Conservation (phyloP, 1,284 basidiomycete species). For the Erythrobasidium hasegawianum region DNA sequence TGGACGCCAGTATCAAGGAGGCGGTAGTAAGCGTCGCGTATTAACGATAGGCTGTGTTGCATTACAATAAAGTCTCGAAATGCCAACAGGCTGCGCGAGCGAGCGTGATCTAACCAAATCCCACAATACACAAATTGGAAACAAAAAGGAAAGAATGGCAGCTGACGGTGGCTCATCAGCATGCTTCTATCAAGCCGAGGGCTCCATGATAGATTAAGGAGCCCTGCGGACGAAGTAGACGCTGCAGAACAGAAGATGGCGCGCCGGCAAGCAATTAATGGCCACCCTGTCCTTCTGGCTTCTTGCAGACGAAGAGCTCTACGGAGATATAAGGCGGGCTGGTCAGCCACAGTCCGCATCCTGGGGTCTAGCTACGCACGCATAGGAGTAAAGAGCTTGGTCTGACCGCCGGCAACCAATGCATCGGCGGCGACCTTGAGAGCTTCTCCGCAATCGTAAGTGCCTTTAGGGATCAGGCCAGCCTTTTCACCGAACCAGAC, state of each 20-base stretch:
- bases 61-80: too few relatives aligned
- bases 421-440: conserved; percentile 77
- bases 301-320: conserved; percentile 3
- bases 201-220: too few relatives aligned
- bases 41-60: too few relatives aligned
- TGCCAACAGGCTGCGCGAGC: too few relatives aligned
- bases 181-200: too few relatives aligned
- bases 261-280: too few relatives aligned
- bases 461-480: conserved; percentile 85
- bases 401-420: conserved; percentile 77
- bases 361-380: conserved; percentile 1
- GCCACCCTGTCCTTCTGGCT: neutral
- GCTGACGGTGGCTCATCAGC: too few relatives aligned
- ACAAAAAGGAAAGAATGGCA: too few relatives aligned
- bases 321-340: neutral
- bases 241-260: too few relatives aligned
- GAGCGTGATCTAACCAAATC: too few relatives aligned
- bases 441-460: conserved; percentile 82
- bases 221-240: too few relatives aligned
- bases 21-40: neutral
- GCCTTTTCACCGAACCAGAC: conserved; percentile 74
- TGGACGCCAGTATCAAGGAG: conserved; percentile 28
- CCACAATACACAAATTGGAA: too few relatives aligned
- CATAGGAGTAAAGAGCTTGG: conserved; percentile 55
- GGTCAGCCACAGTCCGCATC: neutral